Conservation (phyloP, 2,329 filamentous ascomycete genomes). For the Pseudocercospora fuligena region DNA sequence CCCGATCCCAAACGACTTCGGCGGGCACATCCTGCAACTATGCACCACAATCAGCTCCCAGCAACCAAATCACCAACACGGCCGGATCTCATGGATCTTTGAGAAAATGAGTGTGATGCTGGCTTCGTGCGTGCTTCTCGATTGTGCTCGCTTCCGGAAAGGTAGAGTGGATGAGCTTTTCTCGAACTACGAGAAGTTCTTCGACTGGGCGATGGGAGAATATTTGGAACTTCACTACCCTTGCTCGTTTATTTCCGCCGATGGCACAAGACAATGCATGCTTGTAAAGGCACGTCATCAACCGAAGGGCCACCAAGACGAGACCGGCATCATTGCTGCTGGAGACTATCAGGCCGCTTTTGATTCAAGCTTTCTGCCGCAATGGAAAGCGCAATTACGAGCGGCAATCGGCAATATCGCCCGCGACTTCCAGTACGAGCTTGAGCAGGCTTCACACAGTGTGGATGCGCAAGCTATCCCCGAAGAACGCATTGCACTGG, state of each 20-base stretch:
- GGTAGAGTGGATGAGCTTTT: slow-evolving; percentile 46
- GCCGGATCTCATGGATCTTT: slow-evolving; percentile 46
- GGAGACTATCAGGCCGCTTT: slow-evolving; percentile 49
- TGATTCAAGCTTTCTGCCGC: slow-evolving; percentile 38
- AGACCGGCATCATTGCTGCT: slow-evolving; percentile 49
- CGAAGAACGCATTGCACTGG: slow-evolving; percentile 38
- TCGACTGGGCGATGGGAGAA: slow-evolving; percentile 50
- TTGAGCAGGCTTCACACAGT: slow-evolving; percentile 35
- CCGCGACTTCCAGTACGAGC: slow-evolving; percentile 39
- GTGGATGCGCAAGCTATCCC: slow-evolving; percentile 37
- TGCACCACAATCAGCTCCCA: slow-evolving; percentile 48
- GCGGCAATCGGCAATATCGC: slow-evolving; percentile 37
- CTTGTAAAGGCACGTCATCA: slow-evolving; percentile 41
- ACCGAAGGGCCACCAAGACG: slow-evolving; percentile 49
- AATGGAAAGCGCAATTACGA: slow-evolving; percentile 38
- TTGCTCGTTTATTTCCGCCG: slow-evolving; percentile 47
- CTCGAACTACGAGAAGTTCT: slow-evolving; percentile 49
- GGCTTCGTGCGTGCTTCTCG: slow-evolving; percentile 57
- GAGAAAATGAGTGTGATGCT: slow-evolving; percentile 54
- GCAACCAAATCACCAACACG: slow-evolving; percentile 39
- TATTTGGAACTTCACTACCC: slow-evolving; percentile 54
- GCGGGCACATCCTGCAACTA: slow-evolving; percentile 56
- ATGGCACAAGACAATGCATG: slow-evolving; percentile 39
- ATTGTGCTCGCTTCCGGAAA: slow-evolving; percentile 48
- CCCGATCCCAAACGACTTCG: slow-evolving; percentile 53